Evolutionary conservation across 257 asterid species (phyloP), one percentile per base, ranked within the genome.

Genomic region (Asclepias syriaca): DNA sequence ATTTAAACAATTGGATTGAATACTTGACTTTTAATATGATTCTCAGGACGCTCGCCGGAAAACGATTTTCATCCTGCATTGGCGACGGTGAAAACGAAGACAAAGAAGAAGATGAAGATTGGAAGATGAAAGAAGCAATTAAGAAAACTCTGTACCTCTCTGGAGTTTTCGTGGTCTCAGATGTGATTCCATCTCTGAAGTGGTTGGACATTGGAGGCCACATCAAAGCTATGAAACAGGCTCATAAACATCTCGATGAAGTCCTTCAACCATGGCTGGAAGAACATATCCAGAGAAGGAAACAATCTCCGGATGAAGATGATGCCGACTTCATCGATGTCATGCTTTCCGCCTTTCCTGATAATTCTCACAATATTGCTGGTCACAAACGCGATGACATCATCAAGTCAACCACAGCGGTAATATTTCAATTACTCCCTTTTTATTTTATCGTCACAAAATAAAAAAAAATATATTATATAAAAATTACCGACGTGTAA

Each of bases 181-280:
- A 89, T 68, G 83, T 72, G 7, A 80, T 89, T 75, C 90, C 93
- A 19, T 75, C 60, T 5, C 70, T 85, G 16, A 88, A 83, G 65
- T 89, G 93, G 89, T 43, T 89, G 77, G 96, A 89, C 50, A 75
- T 87, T 34, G 88, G 88, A 45, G 91, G 96, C 0, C 76, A 84
- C 18, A 61, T 86, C 66, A 87, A 77, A 65, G 71, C 59, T 14
- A 84, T 87, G 89, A 89, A 87, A 69, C 50, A 73, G 40, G 70
- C 78, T 19, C 73, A 65, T 8, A 75, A 79, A 34, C 77, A 76
- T 49, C 72, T 87, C 14, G 88, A 89, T 71, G 55, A n/a, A n/a
- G 77, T 84, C 0, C 55, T 89, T 45, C 81, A 67, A 29, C 74
- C 37, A 6, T 89, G 96, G 96, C 63, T 87, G 49, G 72, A 74